Percentiles rank a stretch among this genome's conserved stretches.
Evolutionary conservation across 225 moss, liverwort and hornwort species (phyloP).

Genomic region (Polytrichum commune): DNA sequence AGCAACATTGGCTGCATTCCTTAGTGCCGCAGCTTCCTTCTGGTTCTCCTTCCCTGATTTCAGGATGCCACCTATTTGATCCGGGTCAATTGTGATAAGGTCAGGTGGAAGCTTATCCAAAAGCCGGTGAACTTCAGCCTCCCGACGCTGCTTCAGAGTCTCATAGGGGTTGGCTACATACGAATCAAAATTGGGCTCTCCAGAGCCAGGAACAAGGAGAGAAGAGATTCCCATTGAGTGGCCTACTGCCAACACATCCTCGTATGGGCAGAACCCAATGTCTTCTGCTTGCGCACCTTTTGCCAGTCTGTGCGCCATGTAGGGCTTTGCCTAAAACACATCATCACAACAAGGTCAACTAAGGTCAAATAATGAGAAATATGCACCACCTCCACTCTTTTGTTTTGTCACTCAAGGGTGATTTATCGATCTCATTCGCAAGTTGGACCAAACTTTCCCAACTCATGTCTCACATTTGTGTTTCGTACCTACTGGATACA

Average conservation of each 20-base stretch:
- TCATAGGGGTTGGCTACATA: conserved; percentile 92
- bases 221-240: conserved; percentile 77
- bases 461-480: no score
- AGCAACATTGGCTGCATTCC: conserved; percentile 67
- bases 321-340: conserved; percentile 60
- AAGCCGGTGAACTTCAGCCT: conserved; percentile 78
- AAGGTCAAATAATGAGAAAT: neutral
- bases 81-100: conserved; percentile 83
- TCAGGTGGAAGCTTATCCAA: conserved; percentile 92
- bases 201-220: conserved; percentile 81
- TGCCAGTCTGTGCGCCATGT: conserved; percentile 75
- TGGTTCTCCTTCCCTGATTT: conserved; percentile 57
- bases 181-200: conserved; percentile 89
- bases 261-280: conserved; percentile 88
- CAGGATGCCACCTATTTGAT: conserved; percentile 69
- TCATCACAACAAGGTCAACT: neutral
- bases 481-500: no score
- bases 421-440: no score
- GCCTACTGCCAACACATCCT: conserved; percentile 87
- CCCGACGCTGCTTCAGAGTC: conserved; percentile 82
- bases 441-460: no score
- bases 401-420: no score
- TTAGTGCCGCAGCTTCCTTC: conserved; percentile 22
- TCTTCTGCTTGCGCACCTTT: conserved; percentile 82
- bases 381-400: no score